These are phyloP conservation scores for Pseudogymnoascus sp. DNA, from an alignment of 2,329 filamentous ascomycete genomes.

Conservation along the genomic window DNA sequence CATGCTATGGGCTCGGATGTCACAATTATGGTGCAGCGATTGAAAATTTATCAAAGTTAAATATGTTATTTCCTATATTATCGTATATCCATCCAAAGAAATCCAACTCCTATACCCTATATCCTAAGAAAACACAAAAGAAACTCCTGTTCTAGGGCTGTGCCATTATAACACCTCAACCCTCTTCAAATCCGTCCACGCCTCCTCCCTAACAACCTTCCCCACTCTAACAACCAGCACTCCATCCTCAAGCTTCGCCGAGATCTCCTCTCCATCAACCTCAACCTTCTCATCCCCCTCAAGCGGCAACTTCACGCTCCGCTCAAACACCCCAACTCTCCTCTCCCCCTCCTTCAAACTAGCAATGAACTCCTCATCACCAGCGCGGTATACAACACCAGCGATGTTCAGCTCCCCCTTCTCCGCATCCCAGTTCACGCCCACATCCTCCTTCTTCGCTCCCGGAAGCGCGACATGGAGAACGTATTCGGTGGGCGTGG, in stretches of 20 bases:
- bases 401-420: constrained; percentile 56
- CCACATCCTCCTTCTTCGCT: constrained; percentile 70
- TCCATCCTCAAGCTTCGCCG: constrained; percentile 71
- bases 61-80: not conserved
- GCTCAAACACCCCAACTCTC: constrained; percentile 66
- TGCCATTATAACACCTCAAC: constrained; percentile 43
- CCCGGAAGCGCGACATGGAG: constrained; percentile 69
- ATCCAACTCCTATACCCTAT: not conserved
- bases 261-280: constrained; percentile 60
- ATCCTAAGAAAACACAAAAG: not conserved
- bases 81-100: not conserved
- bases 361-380: constrained; percentile 59
- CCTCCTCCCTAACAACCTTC: constrained; percentile 50
- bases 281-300: constrained; percentile 44
- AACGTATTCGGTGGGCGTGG: constrained; percentile 55
- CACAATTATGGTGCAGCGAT: not conserved
- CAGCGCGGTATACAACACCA: constrained; percentile 64
- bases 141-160: not conserved
- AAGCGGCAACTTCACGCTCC: constrained; percentile 54
- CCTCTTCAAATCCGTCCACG: constrained; percentile 55
- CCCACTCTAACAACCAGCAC: constrained; percentile 69
- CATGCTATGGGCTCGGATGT: not conserved
- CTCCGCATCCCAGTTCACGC: constrained; percentile 67
- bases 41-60: not conserved
- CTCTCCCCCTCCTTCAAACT: constrained; percentile 55